These are phyloP conservation scores for Pichia norvegensis DNA, from an alignment of 1,139 yeast species.

Conservation along the genomic window DNA sequence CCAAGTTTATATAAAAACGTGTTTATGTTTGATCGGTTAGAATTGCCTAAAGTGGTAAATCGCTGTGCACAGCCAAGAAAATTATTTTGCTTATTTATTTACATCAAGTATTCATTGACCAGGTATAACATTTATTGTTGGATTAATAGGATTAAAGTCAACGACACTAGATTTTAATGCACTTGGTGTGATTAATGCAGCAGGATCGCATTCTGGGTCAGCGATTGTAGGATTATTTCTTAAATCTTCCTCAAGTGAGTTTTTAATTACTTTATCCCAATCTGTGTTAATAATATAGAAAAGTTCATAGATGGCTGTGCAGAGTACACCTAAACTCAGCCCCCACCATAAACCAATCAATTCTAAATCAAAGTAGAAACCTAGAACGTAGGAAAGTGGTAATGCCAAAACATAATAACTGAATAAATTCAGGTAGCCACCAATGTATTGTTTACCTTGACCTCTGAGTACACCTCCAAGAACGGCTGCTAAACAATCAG, in stretches of 20 bases:
- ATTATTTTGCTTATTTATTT: not conserved
- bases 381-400: conserved; percentile 49
- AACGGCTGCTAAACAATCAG: conserved; percentile 47
- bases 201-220: not conserved
- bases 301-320: conserved; percentile 40
- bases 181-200: not conserved
- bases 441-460: conserved; percentile 61
- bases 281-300: conserved; percentile 42
- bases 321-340: conserved; percentile 45
- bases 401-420: conserved; percentile 53
- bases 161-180: not conserved
- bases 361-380: conserved; percentile 39
- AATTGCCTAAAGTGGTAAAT: no score
- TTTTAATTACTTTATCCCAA: conserved; percentile 46
- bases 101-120: not conserved
- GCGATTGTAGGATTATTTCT: not conserved
- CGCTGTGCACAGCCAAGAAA: not conserved
- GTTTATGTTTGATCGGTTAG: no score
- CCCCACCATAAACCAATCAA: conserved; percentile 58
- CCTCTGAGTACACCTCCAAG: conserved; percentile 58
- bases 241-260: conserved; percentile 26
- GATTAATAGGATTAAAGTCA: conserved; percentile 21
- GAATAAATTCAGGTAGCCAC: conserved; percentile 50
- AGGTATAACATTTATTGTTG: conserved; percentile 10
- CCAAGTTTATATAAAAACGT: no score